Evolutionary conservation across 495 filamentous ascomycete species (phyloP), one percentile per base, ranked within the genome.

Genomic region (Staphylotrichum tortipilum): DNA sequence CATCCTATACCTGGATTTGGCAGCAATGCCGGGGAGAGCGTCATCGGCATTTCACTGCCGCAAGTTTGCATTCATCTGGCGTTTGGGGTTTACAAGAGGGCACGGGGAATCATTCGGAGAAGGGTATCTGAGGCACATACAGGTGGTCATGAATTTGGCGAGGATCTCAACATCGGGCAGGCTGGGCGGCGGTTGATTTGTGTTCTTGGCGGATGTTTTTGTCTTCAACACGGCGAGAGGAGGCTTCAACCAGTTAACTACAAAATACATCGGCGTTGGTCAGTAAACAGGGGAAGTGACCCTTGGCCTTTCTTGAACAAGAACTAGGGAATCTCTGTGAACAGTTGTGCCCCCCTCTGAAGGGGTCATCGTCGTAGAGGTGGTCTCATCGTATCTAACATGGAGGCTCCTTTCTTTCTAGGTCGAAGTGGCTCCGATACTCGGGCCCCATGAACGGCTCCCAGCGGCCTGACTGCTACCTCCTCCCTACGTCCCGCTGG

Each of bases 321-420:
- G n/a, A n/a, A n/a, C n/a, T n/a, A n/a, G n/a, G n/a, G n/a, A n/a
- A n/a, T n/a, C n/a, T n/a, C n/a, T n/a, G n/a, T n/a, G n/a, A n/a
- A n/a, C n/a, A n/a, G n/a, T n/a, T n/a, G n/a, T n/a, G n/a, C n/a
- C n/a, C n/a, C n/a, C n/a, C n/a, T n/a, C n/a, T n/a, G n/a, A n/a
- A n/a, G n/a, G n/a, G n/a, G n/a, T n/a, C n/a, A n/a, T n/a, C n/a
- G n/a, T n/a, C n/a, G n/a, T n/a, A n/a, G n/a, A n/a, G n/a, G n/a
- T n/a, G n/a, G n/a, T n/a, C n/a, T n/a, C n/a, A n/a, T n/a, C 78
- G 62, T 82, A 74, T 17, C 80, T 59, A 18, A 80, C 71, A 37
- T 70, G 67, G 58, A 81, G 70, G 55, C 78, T 73, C 60, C 75
- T 75, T 41, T 72, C 71, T 54, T 73, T 74, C 61, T 77, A 68